Conservation (phyloP, 2,329 filamentous ascomycete species). For the Alternaria solani region DNA sequence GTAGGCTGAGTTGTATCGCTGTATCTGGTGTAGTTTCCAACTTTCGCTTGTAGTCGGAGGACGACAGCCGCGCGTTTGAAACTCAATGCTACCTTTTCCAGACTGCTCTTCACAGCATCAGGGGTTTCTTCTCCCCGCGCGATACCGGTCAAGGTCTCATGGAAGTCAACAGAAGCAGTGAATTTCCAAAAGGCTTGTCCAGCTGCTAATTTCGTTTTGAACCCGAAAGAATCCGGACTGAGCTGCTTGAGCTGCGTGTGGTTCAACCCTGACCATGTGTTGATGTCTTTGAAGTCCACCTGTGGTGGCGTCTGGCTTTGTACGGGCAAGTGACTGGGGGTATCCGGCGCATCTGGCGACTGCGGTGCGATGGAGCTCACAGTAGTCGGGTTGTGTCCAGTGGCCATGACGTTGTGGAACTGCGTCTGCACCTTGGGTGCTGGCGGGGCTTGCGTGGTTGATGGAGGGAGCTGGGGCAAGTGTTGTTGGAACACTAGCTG, state of each 20-base stretch:
- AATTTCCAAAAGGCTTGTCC: too few relatives aligned
- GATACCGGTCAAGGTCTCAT: neutral
- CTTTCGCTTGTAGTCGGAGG: constrained; percentile 5
- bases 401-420: neutral
- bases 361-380: too few relatives aligned
- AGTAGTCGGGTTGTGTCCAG: neutral
- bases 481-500: neutral
- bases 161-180: neutral
- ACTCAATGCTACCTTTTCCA: neutral
- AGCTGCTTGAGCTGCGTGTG: too few relatives aligned
- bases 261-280: too few relatives aligned
- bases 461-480: neutral
- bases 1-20: too few relatives aligned
- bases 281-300: too few relatives aligned
- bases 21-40: neutral
- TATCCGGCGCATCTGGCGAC: neutral
- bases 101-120: neutral
- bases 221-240: too few relatives aligned
- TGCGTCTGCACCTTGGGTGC: neutral
- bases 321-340: too few relatives aligned
- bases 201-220: too few relatives aligned
- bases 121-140: too few relatives aligned
- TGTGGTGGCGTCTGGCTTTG: too few relatives aligned
- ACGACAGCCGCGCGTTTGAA: constrained; percentile 9
- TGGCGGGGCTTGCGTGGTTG: neutral